Evolutionary conservation across 164 flowering plant genomes (phyloP).

Genomic region (Annona cherimola): DNA sequence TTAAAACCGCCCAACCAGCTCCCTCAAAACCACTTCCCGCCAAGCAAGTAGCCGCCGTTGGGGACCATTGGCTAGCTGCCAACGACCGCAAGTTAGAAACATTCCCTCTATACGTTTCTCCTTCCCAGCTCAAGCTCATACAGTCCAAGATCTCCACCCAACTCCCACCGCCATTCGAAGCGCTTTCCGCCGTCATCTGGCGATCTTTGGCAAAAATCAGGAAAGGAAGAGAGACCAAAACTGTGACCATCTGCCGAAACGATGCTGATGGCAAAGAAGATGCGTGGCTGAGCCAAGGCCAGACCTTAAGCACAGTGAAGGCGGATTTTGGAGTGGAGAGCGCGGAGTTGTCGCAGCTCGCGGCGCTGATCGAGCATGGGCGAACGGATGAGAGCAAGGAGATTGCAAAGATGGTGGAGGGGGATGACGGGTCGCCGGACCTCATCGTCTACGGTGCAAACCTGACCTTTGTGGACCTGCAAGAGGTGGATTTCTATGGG

Average conservation of each 20-base stretch:
- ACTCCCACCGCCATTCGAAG: slow-evolving; percentile 32
- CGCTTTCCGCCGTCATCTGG: slow-evolving; percentile 55
- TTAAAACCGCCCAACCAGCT: neutral
- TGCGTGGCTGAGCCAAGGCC: slow-evolving; percentile 29
- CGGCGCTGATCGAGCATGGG: slow-evolving; percentile 25
- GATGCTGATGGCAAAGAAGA: slow-evolving; percentile 11
- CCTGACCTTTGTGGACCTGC: slow-evolving; percentile 61
- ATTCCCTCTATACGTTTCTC: slow-evolving; percentile 33
- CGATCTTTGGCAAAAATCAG: slow-evolving; percentile 44
- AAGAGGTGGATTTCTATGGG: slow-evolving; percentile 42
- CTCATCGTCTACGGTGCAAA: slow-evolving; percentile 52
- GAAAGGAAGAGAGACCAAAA: slow-evolving; percentile 23
- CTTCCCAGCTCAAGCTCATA: slow-evolving; percentile 28
- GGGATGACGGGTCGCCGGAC: slow-evolving; percentile 35
- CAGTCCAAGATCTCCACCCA: slow-evolving; percentile 15
- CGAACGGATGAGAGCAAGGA: slow-evolving; percentile 22
- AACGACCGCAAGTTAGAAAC: slow-evolving; percentile 35
- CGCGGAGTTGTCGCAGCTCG: slow-evolving; percentile 32
- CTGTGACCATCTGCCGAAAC: slow-evolving; percentile 38
- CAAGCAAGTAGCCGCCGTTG: slow-evolving; percentile 38
- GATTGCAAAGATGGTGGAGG: slow-evolving; percentile 33
- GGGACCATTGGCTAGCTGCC: slow-evolving; percentile 43
- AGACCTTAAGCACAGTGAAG: slow-evolving; percentile 36
- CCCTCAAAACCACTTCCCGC: slow-evolving; percentile 7
- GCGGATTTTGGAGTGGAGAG: slow-evolving; percentile 25